Conservation (phyloP, 2,329 filamentous ascomycete genomes). For the Calonectria naviculata region DNA sequence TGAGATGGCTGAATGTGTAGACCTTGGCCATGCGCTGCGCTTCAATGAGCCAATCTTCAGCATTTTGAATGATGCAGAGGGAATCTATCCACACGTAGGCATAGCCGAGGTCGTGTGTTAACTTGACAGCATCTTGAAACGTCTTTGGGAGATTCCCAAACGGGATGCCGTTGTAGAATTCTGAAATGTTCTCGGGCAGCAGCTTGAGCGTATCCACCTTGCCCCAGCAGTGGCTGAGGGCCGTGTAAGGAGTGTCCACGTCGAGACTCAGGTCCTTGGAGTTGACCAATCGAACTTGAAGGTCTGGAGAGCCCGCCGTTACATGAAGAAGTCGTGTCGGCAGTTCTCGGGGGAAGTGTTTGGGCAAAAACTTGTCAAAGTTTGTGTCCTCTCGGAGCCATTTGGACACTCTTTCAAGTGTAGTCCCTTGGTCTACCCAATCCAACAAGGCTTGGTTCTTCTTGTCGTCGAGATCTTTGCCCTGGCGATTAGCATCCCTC, state of each 20-base stretch:
- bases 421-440: not conserved
- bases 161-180: not conserved
- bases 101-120: not conserved
- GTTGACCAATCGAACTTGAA: not conserved
- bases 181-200: no score
- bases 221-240: not conserved
- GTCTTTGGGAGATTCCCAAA: not conserved
- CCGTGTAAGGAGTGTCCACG: not conserved
- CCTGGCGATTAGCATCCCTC: not conserved
- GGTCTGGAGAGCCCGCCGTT: not conserved
- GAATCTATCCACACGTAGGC: constrained; percentile 1
- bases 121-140: not conserved
- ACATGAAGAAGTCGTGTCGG: not conserved
- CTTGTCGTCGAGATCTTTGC: not conserved
- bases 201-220: no score
- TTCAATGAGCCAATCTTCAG: not conserved
- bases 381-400: not conserved
- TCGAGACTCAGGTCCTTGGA: not conserved
- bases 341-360: not conserved
- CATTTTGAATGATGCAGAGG: constrained; percentile 4
- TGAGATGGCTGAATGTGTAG: not conserved
- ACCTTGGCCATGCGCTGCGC: constrained; percentile 1
- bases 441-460: not conserved
- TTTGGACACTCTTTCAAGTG: not conserved
- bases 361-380: not conserved